Percentiles rank a stretch among this genome's conserved stretches.
Conservation (phyloP, 2,329 filamentous ascomycete genomes). For the Penicillium sp. region DNA sequence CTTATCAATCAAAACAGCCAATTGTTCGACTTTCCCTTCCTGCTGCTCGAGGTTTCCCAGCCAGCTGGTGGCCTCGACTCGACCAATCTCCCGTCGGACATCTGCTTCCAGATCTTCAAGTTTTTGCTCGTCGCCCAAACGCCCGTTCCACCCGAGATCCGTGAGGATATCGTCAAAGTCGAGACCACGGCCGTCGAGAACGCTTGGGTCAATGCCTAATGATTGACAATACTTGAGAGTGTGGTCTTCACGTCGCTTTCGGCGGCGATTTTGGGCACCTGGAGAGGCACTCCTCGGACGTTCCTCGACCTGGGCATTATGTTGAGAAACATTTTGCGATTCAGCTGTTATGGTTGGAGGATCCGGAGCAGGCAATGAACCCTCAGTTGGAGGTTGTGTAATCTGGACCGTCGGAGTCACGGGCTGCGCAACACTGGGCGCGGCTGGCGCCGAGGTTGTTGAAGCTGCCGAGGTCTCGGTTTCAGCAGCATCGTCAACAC, state of each 20-base stretch:
- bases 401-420: conserved; percentile 35
- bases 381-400: conserved; percentile 30
- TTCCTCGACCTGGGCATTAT: conserved; percentile 20
- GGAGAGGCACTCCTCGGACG: conserved; percentile 32
- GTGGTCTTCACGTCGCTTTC: conserved; percentile 62
- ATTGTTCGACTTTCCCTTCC: conserved; percentile 80
- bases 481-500: conserved; percentile 26
- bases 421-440: conserved; percentile 14
- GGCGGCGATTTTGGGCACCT: conserved; percentile 47
- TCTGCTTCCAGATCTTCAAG: conserved; percentile 77
- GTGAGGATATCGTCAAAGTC: conserved; percentile 79
- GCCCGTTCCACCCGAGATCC: conserved; percentile 83
- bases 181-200: conserved; percentile 69
- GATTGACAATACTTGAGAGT: conserved; percentile 71
- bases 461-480: conserved; percentile 24
- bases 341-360: conserved; percentile 18
- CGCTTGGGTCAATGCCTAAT: conserved; percentile 67
- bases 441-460: conserved; percentile 15
- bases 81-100: conserved; percentile 79
- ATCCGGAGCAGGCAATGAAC: conserved; percentile 19
- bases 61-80: conserved; percentile 90
- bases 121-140: conserved; percentile 65
- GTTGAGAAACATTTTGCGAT: conserved; percentile 19
- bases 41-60: conserved; percentile 75
- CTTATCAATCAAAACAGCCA: conserved; percentile 78